A percentile compares a stretch with the other conserved stretches of the same genome.
These are phyloP conservation scores for Cercospora sesami DNA, from an alignment of 2,329 filamentous ascomycete genomes.

Conservation along the genomic window DNA sequence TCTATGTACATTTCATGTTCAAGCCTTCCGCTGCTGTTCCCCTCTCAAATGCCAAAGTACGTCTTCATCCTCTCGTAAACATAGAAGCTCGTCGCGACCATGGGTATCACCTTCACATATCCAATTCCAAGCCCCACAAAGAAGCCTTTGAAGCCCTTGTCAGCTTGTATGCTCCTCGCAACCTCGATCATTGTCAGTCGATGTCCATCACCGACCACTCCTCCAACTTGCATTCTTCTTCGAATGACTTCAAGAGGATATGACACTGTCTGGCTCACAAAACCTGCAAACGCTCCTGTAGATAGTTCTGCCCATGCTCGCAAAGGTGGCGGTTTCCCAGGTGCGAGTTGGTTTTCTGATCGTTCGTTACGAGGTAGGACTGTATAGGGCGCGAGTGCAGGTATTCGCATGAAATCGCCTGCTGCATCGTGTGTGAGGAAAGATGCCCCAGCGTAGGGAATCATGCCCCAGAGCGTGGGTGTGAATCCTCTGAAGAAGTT, in stretches of 20 bases:
- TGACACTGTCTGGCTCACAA: conserved; percentile 86
- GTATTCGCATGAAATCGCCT: conserved; percentile 76
- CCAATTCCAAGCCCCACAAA: conserved; percentile 93
- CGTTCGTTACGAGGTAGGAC: conserved; percentile 63
- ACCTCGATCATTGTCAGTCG: conserved; percentile 78
- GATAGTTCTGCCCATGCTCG: conserved; percentile 83
- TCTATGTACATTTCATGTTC: too few species aligned
- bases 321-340: conserved; percentile 66
- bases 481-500: conserved; percentile 97
- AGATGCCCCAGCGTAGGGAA: conserved; percentile 92
- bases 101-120: conserved; percentile 89
- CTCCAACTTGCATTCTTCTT: conserved; percentile 92
- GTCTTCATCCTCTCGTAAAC: conserved; percentile 66
- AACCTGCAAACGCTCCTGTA: conserved; percentile 80
- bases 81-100: conserved; percentile 73
- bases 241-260: conserved; percentile 94
- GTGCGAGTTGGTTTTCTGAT: conserved; percentile 40
- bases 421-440: conserved; percentile 93
- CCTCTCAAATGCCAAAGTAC: conserved; percentile 49
- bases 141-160: conserved; percentile 78
- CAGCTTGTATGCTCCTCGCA: conserved; percentile 68
- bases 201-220: conserved; percentile 87
- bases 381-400: conserved; percentile 68
- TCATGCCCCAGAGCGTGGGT: conserved; percentile 88
- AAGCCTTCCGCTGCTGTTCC: too few species aligned